phyloP scores from a whole-genome alignment of 192 early-diverging fungal genomes.

The Coemansia sp. region DNA sequence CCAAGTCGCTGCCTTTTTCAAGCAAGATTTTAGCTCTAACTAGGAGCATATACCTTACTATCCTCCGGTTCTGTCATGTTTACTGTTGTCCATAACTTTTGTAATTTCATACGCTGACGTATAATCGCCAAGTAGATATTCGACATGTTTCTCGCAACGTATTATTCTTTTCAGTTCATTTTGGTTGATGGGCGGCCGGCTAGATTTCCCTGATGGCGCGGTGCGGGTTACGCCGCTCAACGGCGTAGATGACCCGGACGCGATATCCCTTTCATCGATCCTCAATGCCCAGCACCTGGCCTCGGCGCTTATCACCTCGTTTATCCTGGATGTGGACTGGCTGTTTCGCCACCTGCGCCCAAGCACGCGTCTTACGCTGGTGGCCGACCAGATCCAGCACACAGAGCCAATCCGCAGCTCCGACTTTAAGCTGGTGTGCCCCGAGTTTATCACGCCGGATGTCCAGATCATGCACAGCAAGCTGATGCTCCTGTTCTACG shows the following conservation, averaged over 20 bases:
- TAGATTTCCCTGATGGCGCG: constrained; percentile 7
- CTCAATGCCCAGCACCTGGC: constrained; percentile 5
- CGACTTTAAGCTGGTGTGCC: not conserved
- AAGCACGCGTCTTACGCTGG: constrained; percentile 1
- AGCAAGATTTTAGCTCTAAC: constrained; percentile 11
- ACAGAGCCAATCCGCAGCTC: not conserved
- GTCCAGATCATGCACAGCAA: constrained; percentile 39
- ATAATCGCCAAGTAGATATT: too few relatives aligned
- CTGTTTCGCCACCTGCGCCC: constrained; percentile 10
- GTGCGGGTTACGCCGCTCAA: constrained; percentile 16
- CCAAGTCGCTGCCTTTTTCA: constrained; percentile 29
- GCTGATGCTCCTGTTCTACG: constrained; percentile 25
- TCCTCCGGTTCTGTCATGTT: too few relatives aligned
- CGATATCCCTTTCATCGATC: constrained; percentile 9
- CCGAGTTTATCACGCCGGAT: constrained; percentile 10
- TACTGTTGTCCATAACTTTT: not conserved
- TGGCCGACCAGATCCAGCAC: not conserved
- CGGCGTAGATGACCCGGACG: not conserved
- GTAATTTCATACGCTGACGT: too few relatives aligned
- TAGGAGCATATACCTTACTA: too few relatives aligned
- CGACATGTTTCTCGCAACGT: too few relatives aligned
- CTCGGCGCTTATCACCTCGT: constrained; percentile 18
- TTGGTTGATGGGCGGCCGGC: not conserved
- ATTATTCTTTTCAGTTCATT: not conserved
- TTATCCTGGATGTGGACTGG: constrained; percentile 18